Conservation (phyloP, 2,329 filamentous ascomycete species). For the Sporothrix phasma region DNA sequence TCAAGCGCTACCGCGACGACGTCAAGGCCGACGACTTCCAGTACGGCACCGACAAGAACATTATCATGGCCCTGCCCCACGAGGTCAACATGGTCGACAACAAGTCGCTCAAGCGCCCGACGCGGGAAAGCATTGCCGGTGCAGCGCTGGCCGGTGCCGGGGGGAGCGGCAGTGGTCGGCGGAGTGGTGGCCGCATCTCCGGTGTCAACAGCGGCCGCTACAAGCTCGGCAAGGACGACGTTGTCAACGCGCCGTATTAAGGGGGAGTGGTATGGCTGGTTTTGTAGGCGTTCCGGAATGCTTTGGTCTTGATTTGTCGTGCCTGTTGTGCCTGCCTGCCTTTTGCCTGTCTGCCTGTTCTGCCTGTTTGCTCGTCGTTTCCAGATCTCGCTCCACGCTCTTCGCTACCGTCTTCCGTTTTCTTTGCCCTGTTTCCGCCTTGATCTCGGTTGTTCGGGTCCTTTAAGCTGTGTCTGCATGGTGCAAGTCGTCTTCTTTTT, state of each 20-base stretch:
- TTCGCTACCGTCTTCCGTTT: background rate
- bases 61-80: constrained; percentile 92
- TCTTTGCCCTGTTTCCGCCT: background rate
- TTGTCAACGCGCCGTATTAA: constrained; percentile 63
- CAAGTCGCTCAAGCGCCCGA: constrained; percentile 73
- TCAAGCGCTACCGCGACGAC: constrained; percentile 91
- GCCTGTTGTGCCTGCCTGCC: background rate
- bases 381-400: background rate
- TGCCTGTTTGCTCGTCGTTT: background rate
- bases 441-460: background rate
- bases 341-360: background rate
- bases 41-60: constrained; percentile 92
- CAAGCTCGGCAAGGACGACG: constrained; percentile 69
- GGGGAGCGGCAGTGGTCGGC: constrained; percentile 29
- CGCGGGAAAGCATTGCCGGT: constrained; percentile 81
- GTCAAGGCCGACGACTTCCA: constrained; percentile 99
- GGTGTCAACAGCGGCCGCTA: constrained; percentile 50
- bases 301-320: background rate
- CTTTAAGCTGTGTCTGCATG: background rate
- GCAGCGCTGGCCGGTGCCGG: constrained; percentile 24
- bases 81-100: constrained; percentile 97
- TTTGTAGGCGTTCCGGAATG: background rate
- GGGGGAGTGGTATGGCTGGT: background rate
- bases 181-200: constrained; percentile 42
- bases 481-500: background rate